Conservation (phyloP, 768 basidiomycete genomes). For the Mycena polygramma region DNA sequence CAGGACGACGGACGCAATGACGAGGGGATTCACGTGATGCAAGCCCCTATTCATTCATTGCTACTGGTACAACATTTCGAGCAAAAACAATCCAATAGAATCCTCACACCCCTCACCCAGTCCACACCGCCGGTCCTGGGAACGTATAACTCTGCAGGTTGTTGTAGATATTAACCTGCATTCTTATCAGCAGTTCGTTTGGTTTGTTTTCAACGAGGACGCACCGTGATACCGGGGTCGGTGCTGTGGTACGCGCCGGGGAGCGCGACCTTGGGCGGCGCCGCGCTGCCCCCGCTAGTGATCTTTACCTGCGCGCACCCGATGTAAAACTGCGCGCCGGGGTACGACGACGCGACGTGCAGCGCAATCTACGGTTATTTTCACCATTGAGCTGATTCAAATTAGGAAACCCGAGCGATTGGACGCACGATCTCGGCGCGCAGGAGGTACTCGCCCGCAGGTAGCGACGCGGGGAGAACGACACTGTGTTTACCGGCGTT, state of each 20-base stretch:
- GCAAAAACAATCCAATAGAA: not conserved
- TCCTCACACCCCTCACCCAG: slow-evolving; percentile 1
- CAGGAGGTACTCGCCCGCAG: slow-evolving; percentile 64
- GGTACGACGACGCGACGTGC: slow-evolving; percentile 43
- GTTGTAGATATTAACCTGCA: slow-evolving; percentile 66
- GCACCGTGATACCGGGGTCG: slow-evolving; percentile 67
- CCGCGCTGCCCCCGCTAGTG: slow-evolving; percentile 59
- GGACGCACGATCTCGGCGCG: slow-evolving; percentile 61
- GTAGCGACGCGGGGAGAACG: slow-evolving; percentile 59
- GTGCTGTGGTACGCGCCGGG: slow-evolving; percentile 61
- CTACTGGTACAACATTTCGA: not conserved
- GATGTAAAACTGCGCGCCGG: slow-evolving; percentile 65
- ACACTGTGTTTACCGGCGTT: slow-evolving; percentile 60
- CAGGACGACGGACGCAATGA: not conserved
- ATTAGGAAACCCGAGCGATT: slow-evolving; percentile 29
- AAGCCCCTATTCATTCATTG: not conserved
- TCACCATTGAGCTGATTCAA: too few relatives aligned
- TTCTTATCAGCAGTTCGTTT: not conserved
- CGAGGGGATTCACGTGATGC: not conserved
- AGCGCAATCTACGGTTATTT: slow-evolving; percentile 43
- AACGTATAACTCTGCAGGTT: slow-evolving; percentile 59
- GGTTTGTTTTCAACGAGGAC: not conserved
- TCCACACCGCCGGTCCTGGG: slow-evolving; percentile 17
- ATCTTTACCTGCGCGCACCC: slow-evolving; percentile 66
- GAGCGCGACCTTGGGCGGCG: slow-evolving; percentile 61